Conservation (phyloP, 768 basidiomycete species). For the Termitomyces heimii region DNA sequence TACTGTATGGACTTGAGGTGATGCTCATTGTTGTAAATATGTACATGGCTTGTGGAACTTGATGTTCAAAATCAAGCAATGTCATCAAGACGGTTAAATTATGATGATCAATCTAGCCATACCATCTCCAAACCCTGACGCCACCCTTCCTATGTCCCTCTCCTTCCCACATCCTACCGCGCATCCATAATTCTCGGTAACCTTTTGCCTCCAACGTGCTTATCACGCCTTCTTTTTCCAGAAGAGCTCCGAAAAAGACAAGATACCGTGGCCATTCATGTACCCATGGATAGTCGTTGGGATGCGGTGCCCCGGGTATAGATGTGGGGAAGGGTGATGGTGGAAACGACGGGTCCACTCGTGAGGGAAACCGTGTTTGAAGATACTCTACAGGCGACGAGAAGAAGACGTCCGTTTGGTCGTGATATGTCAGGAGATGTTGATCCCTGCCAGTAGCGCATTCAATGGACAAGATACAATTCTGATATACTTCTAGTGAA, state of each 20-base stretch:
- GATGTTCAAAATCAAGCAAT: background rate
- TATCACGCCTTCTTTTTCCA: slow-evolving; percentile 45
- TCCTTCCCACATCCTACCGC: slow-evolving; percentile 70
- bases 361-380: slow-evolving; percentile 53
- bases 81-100: no score
- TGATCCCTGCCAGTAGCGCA: slow-evolving; percentile 36
- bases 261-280: slow-evolving; percentile 83
- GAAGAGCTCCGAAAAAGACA: slow-evolving; percentile 77
- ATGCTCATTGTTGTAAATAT: no score
- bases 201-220: slow-evolving; percentile 44
- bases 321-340: slow-evolving; percentile 51
- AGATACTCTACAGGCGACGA: slow-evolving; percentile 65
- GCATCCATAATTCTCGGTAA: slow-evolving; percentile 59
- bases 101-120: background rate
- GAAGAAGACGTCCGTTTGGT: slow-evolving; percentile 84
- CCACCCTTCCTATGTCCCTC: slow-evolving; percentile 66
- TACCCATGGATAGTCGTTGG: slow-evolving; percentile 41
- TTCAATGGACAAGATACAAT: slow-evolving; percentile 2
- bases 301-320: slow-evolving; percentile 33
- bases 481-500: background rate
- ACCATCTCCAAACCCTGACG: slow-evolving; percentile 63
- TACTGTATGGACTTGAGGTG: no score
- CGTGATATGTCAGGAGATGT: slow-evolving; percentile 52
- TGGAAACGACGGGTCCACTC: slow-evolving; percentile 61
- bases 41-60: background rate